Evolutionary conservation across 2,329 filamentous ascomycete genomes (phyloP).

Genomic region (Aschersonia sp.): DNA sequence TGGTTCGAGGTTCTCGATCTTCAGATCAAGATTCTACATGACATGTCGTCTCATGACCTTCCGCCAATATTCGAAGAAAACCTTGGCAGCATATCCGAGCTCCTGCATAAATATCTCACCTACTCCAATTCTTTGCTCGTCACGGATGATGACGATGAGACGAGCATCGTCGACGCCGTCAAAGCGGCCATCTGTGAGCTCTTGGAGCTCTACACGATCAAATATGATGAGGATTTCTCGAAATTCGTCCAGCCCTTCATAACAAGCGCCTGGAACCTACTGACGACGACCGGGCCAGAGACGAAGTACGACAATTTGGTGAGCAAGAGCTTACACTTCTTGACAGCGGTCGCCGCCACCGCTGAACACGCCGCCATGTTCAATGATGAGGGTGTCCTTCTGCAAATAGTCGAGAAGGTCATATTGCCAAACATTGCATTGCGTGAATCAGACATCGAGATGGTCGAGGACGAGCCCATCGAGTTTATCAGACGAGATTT

Average conservation of each 20-base stretch:
- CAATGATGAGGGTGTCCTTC: constrained; percentile 65
- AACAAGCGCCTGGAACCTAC: constrained; percentile 75
- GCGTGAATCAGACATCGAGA: constrained; percentile 83
- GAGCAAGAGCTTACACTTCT: constrained; percentile 85
- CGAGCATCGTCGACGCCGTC: constrained; percentile 70
- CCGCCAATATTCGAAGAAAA: constrained; percentile 91
- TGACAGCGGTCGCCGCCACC: constrained; percentile 76
- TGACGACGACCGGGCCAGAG: constrained; percentile 74
- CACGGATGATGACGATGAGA: constrained; percentile 80
- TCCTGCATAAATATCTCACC: constrained; percentile 84
- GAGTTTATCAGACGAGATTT: constrained; percentile 93
- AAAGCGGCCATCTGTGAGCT: constrained; percentile 91
- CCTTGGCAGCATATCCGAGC: constrained; percentile 56
- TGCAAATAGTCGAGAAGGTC: constrained; percentile 88
- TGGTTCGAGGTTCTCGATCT: constrained; percentile 80
- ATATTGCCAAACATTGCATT: constrained; percentile 86
- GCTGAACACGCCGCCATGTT: constrained; percentile 70
- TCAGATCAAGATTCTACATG: constrained; percentile 83
- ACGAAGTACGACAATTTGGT: constrained; percentile 91
- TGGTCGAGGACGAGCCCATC: constrained; percentile 97
- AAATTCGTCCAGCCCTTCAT: constrained; percentile 72
- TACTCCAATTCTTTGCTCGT: constrained; percentile 76
- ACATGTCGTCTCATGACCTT: constrained; percentile 94
- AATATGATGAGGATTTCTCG: constrained; percentile 91
- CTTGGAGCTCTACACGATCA: constrained; percentile 79